Evolutionary conservation across 768 basidiomycete genomes (phyloP).

Genomic region (Psilocybe subaeruginosa): DNA sequence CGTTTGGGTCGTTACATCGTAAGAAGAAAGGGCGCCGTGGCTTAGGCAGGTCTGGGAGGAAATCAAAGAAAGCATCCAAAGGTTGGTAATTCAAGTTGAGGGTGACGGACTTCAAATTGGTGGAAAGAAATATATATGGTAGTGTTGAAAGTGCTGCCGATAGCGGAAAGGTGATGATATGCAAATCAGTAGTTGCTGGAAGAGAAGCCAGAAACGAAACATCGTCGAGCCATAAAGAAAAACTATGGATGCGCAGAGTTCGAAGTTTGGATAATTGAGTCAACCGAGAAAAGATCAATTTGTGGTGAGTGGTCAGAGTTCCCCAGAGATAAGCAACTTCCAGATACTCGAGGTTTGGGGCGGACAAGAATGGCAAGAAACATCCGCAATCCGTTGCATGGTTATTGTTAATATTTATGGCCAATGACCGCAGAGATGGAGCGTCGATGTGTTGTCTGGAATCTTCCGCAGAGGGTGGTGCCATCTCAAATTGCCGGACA

Average conservation of each 20-base stretch:
- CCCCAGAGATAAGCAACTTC: constrained; percentile 23
- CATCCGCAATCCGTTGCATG: constrained; percentile 22
- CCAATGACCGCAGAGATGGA: constrained; percentile 25
- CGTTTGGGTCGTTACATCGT: neutral
- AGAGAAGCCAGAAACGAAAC: constrained; percentile 13
- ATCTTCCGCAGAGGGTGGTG: neutral
- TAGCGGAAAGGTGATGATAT: constrained; percentile 13
- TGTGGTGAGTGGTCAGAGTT: constrained; percentile 11
- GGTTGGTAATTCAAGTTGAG: constrained; percentile 7
- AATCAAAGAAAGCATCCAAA: neutral
- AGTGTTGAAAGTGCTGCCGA: constrained; percentile 1
- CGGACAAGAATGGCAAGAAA: constrained; percentile 21
- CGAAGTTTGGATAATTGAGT: constrained; percentile 10
- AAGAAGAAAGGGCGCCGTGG: constrained; percentile 6
- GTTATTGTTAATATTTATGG: constrained; percentile 22
- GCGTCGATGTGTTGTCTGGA: constrained; percentile 15
- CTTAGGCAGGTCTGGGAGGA: neutral
- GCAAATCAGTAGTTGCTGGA: constrained; percentile 11
- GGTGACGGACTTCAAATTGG: constrained; percentile 16
- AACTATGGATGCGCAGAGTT: constrained; percentile 16
- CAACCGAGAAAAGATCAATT: constrained; percentile 10
- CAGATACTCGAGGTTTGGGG: constrained; percentile 33
- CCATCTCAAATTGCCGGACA: constrained; percentile 10
- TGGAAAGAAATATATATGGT: constrained; percentile 5
- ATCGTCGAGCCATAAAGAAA: constrained; percentile 8